Conservation (phyloP, 2,329 filamentous ascomycete genomes). For the Fusarium sp. region DNA sequence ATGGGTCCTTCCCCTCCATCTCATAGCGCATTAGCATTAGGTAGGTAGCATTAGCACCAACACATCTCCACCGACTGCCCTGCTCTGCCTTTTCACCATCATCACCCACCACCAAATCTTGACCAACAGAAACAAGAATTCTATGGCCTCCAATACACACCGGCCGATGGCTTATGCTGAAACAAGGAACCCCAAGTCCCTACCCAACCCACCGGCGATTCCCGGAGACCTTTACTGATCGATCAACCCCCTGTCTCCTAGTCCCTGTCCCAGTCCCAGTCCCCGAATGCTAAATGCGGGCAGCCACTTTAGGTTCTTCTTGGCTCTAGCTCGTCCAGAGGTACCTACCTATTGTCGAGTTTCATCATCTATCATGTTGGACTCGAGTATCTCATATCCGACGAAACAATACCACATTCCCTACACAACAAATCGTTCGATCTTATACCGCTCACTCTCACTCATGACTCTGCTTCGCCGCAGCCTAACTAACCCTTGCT, state of each 20-base stretch:
- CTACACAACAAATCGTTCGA: neutral
- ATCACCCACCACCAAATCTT: neutral
- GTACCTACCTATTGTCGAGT: neutral
- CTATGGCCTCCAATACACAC: neutral
- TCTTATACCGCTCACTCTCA: neutral
- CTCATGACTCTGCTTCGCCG: slow-evolving; percentile 18
- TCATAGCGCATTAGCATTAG: neutral
- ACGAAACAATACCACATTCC: slow-evolving; percentile 9
- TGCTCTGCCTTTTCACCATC: neutral
- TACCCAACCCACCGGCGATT: slow-evolving; percentile 29
- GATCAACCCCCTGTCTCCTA: neutral
- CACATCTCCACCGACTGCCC: neutral
- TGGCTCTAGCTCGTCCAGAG: neutral
- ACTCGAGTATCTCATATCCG: slow-evolving; percentile 21
- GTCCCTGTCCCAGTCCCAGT: neutral
- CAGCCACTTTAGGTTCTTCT: slow-evolving; percentile 20
- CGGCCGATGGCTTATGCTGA: slow-evolving; percentile 7
- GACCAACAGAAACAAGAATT: neutral
- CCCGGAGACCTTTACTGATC: slow-evolving; percentile 4
- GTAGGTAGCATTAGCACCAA: too few relatives aligned
- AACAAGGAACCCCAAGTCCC: slow-evolving; percentile 4
- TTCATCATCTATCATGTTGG: slow-evolving; percentile 36
- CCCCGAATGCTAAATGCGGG: slow-evolving; percentile 17
- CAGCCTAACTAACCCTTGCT: neutral
- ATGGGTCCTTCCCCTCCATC: neutral